Conservation (phyloP, 1,284 basidiomycete species). For the Singerocomus inundabilis region DNA sequence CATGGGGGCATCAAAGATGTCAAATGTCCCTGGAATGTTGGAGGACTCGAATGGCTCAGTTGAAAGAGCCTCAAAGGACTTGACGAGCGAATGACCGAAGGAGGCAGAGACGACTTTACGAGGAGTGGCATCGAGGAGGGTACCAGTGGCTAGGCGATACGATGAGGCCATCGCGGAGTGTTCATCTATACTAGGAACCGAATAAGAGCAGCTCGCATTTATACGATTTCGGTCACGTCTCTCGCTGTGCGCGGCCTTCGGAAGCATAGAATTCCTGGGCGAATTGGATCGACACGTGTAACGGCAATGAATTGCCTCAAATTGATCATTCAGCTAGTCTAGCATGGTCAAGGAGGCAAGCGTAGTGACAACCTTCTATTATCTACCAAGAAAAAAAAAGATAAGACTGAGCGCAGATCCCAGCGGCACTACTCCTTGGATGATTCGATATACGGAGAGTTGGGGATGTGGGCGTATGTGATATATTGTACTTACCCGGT, state of each 20-base stretch:
- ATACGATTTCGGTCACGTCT: constrained; percentile 13
- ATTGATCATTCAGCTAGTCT: neutral
- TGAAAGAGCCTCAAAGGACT: constrained; percentile 9
- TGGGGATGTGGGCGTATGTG: neutral
- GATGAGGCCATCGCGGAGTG: constrained; percentile 17
- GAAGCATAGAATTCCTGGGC: neutral
- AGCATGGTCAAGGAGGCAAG: neutral
- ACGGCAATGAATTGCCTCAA: constrained; percentile 27
- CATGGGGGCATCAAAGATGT: constrained; percentile 45
- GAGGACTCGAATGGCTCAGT: constrained; percentile 1
- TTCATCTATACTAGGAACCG: neutral
- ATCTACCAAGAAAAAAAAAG: constrained; percentile 10
- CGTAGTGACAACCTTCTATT: neutral
- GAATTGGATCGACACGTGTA: neutral
- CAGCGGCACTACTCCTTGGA: neutral
- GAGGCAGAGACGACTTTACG: constrained; percentile 9
- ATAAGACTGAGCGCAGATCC: constrained; percentile 2
- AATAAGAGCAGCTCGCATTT: constrained; percentile 13
- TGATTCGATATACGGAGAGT: neutral
- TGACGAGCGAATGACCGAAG: constrained; percentile 5
- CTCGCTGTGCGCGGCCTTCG: neutral
- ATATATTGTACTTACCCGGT: neutral
- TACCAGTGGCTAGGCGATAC: constrained; percentile 6
- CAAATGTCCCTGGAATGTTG: constrained; percentile 27
- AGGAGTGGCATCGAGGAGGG: constrained; percentile 8